phyloP scores from a whole-genome alignment of 108 stramenopile species.

The Skeletonema tropicum region DNA sequence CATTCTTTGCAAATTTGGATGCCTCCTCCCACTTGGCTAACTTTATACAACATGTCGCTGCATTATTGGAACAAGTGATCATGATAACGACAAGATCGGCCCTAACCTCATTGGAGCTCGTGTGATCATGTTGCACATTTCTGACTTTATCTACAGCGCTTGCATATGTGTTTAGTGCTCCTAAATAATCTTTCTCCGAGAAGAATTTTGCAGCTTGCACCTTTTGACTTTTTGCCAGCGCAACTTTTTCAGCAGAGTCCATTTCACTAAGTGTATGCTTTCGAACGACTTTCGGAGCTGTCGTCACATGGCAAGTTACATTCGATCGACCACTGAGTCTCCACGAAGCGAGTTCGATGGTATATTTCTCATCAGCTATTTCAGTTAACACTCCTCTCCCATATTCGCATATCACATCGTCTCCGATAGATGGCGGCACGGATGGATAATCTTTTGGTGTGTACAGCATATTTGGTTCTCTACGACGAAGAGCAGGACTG shows the following conservation, averaged over 20 bases:
- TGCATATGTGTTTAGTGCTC: slow-evolving; percentile 62
- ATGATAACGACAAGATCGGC: slow-evolving; percentile 78
- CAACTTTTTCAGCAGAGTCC: slow-evolving; percentile 66
- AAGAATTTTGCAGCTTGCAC: slow-evolving; percentile 54
- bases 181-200: slow-evolving; percentile 50
- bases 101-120: slow-evolving; percentile 64
- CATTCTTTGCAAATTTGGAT: slow-evolving; percentile 60
- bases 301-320: slow-evolving; percentile 62
- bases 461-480: slow-evolving; percentile 54
- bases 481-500: background rate
- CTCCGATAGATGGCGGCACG: slow-evolving; percentile 53
- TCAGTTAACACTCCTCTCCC: slow-evolving; percentile 63
- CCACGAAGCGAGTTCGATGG: slow-evolving; percentile 72
- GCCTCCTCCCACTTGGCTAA: slow-evolving; percentile 62
- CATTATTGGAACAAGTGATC: slow-evolving; percentile 86
- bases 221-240: slow-evolving; percentile 59
- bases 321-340: slow-evolving; percentile 61
- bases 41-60: slow-evolving; percentile 73
- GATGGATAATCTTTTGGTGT: slow-evolving; percentile 64
- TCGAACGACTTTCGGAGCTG: slow-evolving; percentile 59
- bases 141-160: slow-evolving; percentile 76
- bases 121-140: slow-evolving; percentile 71
- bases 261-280: slow-evolving; percentile 65
- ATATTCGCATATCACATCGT: slow-evolving; percentile 68
- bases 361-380: slow-evolving; percentile 24